Evolutionary conservation across 768 basidiomycete species (phyloP).

Genomic region (Tricholoma flavovirens): DNA sequence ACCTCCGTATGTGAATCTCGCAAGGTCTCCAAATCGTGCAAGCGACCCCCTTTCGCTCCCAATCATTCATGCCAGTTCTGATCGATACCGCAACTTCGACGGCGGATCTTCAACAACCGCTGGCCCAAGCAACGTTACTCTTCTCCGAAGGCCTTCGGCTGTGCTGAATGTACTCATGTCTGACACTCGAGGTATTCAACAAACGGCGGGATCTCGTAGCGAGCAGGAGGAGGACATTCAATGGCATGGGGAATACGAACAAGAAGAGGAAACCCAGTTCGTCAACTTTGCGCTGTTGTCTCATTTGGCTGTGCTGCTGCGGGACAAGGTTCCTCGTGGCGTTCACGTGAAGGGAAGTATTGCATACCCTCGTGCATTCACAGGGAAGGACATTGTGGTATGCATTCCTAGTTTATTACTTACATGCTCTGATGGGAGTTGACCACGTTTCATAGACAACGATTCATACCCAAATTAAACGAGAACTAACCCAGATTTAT

Average conservation of each 20-base stretch:
- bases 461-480: slow-evolving; percentile 78
- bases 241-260: slow-evolving; percentile 39
- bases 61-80: slow-evolving; percentile 6
- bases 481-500: slow-evolving; percentile 65
- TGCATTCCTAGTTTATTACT: slow-evolving; percentile 25
- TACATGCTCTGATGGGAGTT: background rate
- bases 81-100: slow-evolving; percentile 6
- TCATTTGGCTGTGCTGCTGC: slow-evolving; percentile 82
- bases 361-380: slow-evolving; percentile 86
- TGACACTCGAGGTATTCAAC: slow-evolving; percentile 5
- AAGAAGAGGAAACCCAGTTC: slow-evolving; percentile 71
- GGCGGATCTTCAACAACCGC: slow-evolving; percentile 1
- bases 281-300: slow-evolving; percentile 84
- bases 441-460: slow-evolving; percentile 53
- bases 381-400: slow-evolving; percentile 91
- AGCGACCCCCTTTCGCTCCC: background rate
- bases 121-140: slow-evolving; percentile 11
- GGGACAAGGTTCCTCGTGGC: slow-evolving; percentile 83
- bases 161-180: slow-evolving; percentile 12
- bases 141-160: slow-evolving; percentile 13
- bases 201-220: background rate
- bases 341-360: slow-evolving; percentile 94
- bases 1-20: background rate
- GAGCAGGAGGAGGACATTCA: slow-evolving; percentile 44
- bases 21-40: background rate